Base-by-base conservation (phyloP, 192 early-diverging fungal genomes). In the Podila minutissima region DNA sequence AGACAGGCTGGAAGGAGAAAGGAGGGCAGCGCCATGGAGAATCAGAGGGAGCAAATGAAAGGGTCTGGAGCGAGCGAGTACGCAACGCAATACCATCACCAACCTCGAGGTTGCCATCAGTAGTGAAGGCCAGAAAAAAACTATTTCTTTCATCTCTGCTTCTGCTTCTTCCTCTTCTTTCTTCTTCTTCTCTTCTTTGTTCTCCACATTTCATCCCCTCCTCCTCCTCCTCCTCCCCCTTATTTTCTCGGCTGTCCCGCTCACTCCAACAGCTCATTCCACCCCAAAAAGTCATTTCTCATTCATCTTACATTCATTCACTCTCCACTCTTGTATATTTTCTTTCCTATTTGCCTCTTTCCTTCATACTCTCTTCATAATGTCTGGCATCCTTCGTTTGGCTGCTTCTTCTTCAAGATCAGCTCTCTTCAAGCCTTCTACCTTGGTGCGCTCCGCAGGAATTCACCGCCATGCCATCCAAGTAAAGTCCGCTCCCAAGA, bases 321-420 rank as follows among this genome's bases (percentile, higher is more conserved):
- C 38, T 13, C 37, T 66, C 59, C 38, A 29, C 38, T 11, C 59
- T 33, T 49, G 12, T 17, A 20, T 32, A n/a, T 63, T 46, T 19
- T 29, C 38, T 37, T 67, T 67, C 28, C 5, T 48, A 4, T 10
- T 31, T 32, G 11, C 35, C 3, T 24, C 13, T 35, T 5, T 29
- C 38, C 29, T 12, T n/a, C 11, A 20, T 38, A n/a, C 5, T 19
- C 31, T n/a, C 24, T 17, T 50, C 60, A 72, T 72, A 71, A 79
- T 79, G 76, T 79, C 76, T 64, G 70, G 70, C 57, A 72, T 79
- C 65, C 66, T 79, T 28, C 76, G 76, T 37, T 31, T 79, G 69
- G 76, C 70, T 29, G 64, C 76, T 22, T 49, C 76, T 24, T 62
- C 46, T 22, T 62, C 76, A 24, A 65, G 63, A 38, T 68, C 68